Evolutionary conservation across 768 basidiomycete genomes (phyloP), one percentile per base, ranked within the genome.

Genomic region (Candolleomyces eurysporus): DNA sequence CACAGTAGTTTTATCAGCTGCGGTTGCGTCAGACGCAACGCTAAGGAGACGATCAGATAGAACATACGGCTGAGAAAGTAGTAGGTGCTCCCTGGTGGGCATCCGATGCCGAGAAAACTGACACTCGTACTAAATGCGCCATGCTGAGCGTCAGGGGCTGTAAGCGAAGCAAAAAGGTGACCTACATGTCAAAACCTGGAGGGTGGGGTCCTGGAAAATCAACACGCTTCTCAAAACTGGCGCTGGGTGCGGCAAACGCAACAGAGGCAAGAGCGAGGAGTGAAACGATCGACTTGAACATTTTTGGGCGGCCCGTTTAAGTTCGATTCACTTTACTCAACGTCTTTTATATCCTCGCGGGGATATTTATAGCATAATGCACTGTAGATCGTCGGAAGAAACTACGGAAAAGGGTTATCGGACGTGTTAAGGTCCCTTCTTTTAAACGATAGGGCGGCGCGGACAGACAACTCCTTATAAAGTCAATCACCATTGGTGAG

Each of bases 101-200:
- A 66, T 10, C 67, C 67, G 45, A 63, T 64, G 9, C 65, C 67
- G 19, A 66, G 61, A 9, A 66, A 40, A 2, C 67, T 65, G 19
- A 68, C 48, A 30, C 61, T 66, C 21, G 67, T 63, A 43, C 67
- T 68, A 31, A 10, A 39, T n/a, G 16, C 10, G 30, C 54, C 51
- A 5, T 40, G n/a, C 50, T 17, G 40, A 22, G 22, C 39, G 5
- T 21, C 36, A 48, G 49, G 40, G 26, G 51, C 22, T 48, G 21
- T 22, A 48, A 45, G 52, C 16, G 39, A 43, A 50, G 13, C 17
- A 46, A 21, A 9, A 50, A 51, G 52, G 31, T 10, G 9, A 16
- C 51, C 31, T 48, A 63, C 62, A 63, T 63, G 58, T 57, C 60
- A 40, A 63, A 63, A 16, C 62, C 62, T 43, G 62, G 51, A 31